Base-by-base conservation (phyloP, 1,284 basidiomycete genomes). In the Ganoderma lucidum region DNA sequence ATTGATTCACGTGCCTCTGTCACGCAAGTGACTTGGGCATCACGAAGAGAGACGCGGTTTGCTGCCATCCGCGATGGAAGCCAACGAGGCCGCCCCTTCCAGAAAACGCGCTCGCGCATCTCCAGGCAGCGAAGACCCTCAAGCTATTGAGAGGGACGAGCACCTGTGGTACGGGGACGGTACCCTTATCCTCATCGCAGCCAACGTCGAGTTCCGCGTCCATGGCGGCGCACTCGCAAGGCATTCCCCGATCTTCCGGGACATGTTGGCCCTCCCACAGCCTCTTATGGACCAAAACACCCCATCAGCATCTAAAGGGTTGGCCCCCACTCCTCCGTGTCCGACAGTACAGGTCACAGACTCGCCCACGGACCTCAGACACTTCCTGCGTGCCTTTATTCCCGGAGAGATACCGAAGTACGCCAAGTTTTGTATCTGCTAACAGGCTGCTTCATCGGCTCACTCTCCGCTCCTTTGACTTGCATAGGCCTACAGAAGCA, bases 131-230 rank as follows among this genome's bases (percentile, higher is more conserved):
- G 19, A 2, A 14, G 32, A 37, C 2, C 30, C 17, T 32, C 56
- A 58, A 15, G 8, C 19, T n/a, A 17, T n/a, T 17, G 30, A 23
- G 45, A 48, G 5, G 45, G 45, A 48, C 45, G 45, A 48, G 8
- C 6, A 48, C 3, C 23, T 53, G 15, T 66, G 59, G 48, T 62
- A 62, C 19, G 65, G 55, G 1, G 65, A 62, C 45, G 65, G 65
- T 3, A 61, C 59, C 3, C 42, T 66, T 14, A 15, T 55, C 2
- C 58, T 66, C 9, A 10, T 35, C 2, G 59, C 59, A 4, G 35
- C 23, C 19, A 48, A 66, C 8, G 30, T 66, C 44, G 65, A 45
- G 37, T 66, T 66, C 45, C 48, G 60, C 28, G 65, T 66, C 32
- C 62, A 61, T n/a, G 19, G 17, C 8, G n/a, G 45, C 4, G 23